Base-by-base conservation (phyloP, 495 filamentous ascomycete species). In the Podospora pseudoanserina region DNA sequence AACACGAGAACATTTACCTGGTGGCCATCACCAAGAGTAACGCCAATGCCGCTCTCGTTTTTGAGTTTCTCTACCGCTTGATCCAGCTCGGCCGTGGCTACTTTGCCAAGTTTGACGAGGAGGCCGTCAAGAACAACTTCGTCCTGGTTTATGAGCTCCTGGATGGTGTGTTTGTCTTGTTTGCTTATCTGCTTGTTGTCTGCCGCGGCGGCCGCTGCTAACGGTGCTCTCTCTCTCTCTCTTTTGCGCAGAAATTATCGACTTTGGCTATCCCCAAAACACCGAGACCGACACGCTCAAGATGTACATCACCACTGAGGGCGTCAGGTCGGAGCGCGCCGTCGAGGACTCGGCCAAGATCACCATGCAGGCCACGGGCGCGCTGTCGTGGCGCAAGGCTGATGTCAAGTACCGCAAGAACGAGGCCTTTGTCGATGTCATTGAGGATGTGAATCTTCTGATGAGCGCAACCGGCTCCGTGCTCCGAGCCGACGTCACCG, bases 261-360 rank as follows among this genome's bases (percentile, higher is more conserved):
- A 99, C 80, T 99, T 98, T 77, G 96, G 96, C 73, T 99, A 99
- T 78, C 96, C 96, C 63, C 96, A 99, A 78, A 98, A 98, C 79
- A 98, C 96, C 71, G 96, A 99, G 82, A 94, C 94, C 55, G 96
- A 99, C 76, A 99, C 96, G 19, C 85, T 99, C 67, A 99, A 98
- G 83, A 97, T 98, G 94, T 98, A 99, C 83, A 99, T 99, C 80
- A 99, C 96, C 16, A 98, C 96, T 61, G 96, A 99, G 81, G 95
- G 96, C 58, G 96, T 99, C 82, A 97, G 96, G 79, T 95, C 93
- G 28, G 94, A 96, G 79, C 89, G 94, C 65, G 89, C 91, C 63
- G 89, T 92, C 82, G 91, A 94, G 76, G 94, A 98, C 78, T 96
- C 94, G 20, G 93, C 93, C 71, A 91, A 91, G 72, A 99, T 99